These are phyloP conservation scores for Aurantiochytrium sp. DNA, from an alignment of 108 stramenopile genomes.

Conservation along the genomic window DNA sequence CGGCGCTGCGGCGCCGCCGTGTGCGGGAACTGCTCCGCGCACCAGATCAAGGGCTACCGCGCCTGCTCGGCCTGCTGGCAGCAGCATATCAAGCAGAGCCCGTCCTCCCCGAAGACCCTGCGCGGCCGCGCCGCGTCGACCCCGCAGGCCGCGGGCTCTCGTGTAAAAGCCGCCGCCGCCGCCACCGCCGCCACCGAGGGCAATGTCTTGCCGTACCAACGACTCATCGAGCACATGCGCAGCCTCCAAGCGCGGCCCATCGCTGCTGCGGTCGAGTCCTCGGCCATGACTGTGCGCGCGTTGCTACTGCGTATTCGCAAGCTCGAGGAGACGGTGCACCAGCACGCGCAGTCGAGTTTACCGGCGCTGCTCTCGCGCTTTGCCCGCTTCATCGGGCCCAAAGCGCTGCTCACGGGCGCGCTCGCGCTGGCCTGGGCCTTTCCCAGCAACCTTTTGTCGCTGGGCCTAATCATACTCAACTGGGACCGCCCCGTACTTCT, in stretches of 20 bases:
- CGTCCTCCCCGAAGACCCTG: not conserved
- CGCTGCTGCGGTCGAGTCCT: not conserved
- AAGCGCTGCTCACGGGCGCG: not conserved
- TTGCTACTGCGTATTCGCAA: not conserved
- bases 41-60: not conserved
- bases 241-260: not conserved
- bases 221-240: not conserved
- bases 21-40: conserved; percentile 27
- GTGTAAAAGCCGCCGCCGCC: too few relatives aligned
- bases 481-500: too few relatives aligned
- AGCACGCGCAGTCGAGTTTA: not conserved
- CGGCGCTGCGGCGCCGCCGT: conserved; percentile 36
- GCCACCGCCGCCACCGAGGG: too few relatives aligned
- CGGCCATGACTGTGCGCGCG: not conserved
- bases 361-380: not conserved
- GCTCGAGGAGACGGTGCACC: not conserved
- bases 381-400: not conserved
- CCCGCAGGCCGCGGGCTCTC: too few relatives aligned
- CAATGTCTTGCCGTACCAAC: not conserved
- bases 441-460: too few relatives aligned
- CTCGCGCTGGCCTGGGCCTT: not conserved
- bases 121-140: too few relatives aligned
- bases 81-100: not conserved
- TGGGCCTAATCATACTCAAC: too few relatives aligned
- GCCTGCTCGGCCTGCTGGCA: not conserved